Percentiles rank a stretch among this genome's conserved stretches.
Conservation (phyloP, 805 yeast genomes). For the Kregervanrija fluxuum region DNA sequence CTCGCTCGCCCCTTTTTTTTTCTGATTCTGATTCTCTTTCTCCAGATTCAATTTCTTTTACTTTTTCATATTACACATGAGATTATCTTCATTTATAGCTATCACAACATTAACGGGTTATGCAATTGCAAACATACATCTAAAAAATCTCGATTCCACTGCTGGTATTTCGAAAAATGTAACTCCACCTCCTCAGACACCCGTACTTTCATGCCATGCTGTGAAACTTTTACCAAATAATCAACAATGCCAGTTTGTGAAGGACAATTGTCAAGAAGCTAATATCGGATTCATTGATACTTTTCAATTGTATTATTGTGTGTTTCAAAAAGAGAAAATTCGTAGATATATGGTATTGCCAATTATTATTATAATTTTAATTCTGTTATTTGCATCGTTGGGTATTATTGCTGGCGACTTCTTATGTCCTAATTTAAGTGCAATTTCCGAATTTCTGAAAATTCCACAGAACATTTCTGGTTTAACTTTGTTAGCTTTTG, state of each 20-base stretch:
- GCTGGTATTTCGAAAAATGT: neutral
- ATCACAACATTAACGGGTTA: no score
- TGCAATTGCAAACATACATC: no score
- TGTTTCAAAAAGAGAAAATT: constrained; percentile 6
- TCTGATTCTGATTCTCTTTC: no score
- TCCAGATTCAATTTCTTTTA: no score
- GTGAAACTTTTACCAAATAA: constrained; percentile 6
- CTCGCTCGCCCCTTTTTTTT: no score
- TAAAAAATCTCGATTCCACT: no score
- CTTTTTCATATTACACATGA: no score
- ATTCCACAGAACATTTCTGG: constrained; percentile 84
- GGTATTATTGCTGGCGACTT: constrained; percentile 82
- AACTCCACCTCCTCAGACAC: no score
- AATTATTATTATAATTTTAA: constrained; percentile 10
- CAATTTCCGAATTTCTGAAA: constrained; percentile 54
- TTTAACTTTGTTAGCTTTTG: constrained; percentile 80
- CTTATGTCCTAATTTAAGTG: constrained; percentile 72
- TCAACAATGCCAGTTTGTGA: constrained; percentile 26
- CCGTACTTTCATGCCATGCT: neutral
- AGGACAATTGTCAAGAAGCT: constrained; percentile 19
- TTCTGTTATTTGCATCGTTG: constrained; percentile 51
- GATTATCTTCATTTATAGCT: no score
- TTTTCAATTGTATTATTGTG: constrained; percentile 26
- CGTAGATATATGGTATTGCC: constrained; percentile 19
- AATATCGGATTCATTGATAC: constrained; percentile 23